These are phyloP conservation scores for Epicoccum sorghinum DNA, from an alignment of 2,329 filamentous ascomycete species.

Conservation along the genomic window DNA sequence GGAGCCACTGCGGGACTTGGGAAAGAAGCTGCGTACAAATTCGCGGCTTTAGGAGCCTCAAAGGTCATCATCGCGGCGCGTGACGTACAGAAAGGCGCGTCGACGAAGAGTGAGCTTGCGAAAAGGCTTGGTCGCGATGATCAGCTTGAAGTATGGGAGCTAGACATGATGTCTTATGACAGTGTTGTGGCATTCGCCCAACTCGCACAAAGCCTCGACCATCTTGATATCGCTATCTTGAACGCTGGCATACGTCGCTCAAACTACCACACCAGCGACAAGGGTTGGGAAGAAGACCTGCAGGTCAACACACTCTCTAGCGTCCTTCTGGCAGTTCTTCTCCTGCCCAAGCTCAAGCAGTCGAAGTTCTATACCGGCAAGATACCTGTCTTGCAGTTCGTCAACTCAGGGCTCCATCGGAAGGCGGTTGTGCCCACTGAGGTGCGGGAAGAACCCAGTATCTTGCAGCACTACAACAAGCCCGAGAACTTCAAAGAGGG, in stretches of 20 bases:
- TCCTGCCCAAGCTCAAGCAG: slow-evolving; percentile 50
- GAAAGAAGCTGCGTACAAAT: slow-evolving; percentile 46
- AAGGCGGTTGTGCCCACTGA: slow-evolving; percentile 32
- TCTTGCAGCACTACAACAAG: slow-evolving; percentile 42
- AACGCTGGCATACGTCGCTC: slow-evolving; percentile 47
- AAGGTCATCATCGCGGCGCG: slow-evolving; percentile 50
- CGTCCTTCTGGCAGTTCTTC: slow-evolving; percentile 58
- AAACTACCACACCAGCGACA: slow-evolving; percentile 28
- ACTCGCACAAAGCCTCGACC: slow-evolving; percentile 35
- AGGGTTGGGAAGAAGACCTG: slow-evolving; percentile 54
- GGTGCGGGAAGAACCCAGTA: slow-evolving; percentile 25
- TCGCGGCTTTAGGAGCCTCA: slow-evolving; percentile 43
- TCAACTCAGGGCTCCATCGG: slow-evolving; percentile 41
- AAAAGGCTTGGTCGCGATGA: slow-evolving; percentile 29
- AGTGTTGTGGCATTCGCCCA: slow-evolving; percentile 42
- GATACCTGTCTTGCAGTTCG: slow-evolving; percentile 40
- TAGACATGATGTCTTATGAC: slow-evolving; percentile 45
- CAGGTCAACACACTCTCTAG: slow-evolving; percentile 66
- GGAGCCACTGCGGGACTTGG: slow-evolving; percentile 50
- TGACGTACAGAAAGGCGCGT: slow-evolving; percentile 43
- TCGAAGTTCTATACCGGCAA: slow-evolving; percentile 29
- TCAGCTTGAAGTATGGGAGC: slow-evolving; percentile 45
- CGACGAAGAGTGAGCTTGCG: slow-evolving; percentile 39
- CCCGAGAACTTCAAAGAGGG: slow-evolving; percentile 32
- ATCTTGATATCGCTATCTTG: slow-evolving; percentile 47